Evolutionary conservation across 306 rosid genomes (phyloP), one percentile per base, ranked within the genome.

Genomic region (Corylus heterophylla): DNA sequence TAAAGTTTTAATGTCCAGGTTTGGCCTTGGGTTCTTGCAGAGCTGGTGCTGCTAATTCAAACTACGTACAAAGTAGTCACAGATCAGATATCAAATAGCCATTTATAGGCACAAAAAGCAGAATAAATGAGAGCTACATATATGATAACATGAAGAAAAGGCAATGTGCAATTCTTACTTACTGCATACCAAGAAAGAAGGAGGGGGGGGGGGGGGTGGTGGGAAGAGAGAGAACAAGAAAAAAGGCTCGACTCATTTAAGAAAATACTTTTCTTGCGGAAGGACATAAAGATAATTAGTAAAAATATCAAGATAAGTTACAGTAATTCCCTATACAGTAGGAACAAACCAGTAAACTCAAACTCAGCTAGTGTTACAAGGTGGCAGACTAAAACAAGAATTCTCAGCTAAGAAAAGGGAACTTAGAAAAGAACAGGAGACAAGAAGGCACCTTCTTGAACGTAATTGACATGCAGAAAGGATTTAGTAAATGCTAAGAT

Each of bases 31-130:
- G 59, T 87, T 85, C 84, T 92, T 90, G 86, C 98, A 94, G 76
- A 90, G 87, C 81, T 89, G 96, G 83, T 94, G 98, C 86, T 94
- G 98, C 98, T 94, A 94, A 83, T 94, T 94, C 87, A 94, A 86
- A 83, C 98, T 94, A 89, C 85, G 84, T 47, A 83, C 74, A 81
- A 76, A 54, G 64, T 56, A 56, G 51, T 42, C 48, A 74, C n/a
- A 80, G 18, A 10, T 48, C 66, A 76, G 44, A 73, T 73, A 72
- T 79, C 73, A 74, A 55, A 56, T 61, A 74, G 61, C 54, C 48
- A 66, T 74, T 16, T 35, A 58, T 71, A 70, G 31, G 54, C 66
- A 86, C 35, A 73, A 18, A 31, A 70, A 78, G n/a, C 31, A 39
- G 69, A 82, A 64, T 64, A 7, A 51, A 47, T 6, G 45, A 50